Evolutionary conservation across 1,284 basidiomycete species (phyloP), one percentile per base, ranked within the genome.

Genomic region (Trametes polyzona): DNA sequence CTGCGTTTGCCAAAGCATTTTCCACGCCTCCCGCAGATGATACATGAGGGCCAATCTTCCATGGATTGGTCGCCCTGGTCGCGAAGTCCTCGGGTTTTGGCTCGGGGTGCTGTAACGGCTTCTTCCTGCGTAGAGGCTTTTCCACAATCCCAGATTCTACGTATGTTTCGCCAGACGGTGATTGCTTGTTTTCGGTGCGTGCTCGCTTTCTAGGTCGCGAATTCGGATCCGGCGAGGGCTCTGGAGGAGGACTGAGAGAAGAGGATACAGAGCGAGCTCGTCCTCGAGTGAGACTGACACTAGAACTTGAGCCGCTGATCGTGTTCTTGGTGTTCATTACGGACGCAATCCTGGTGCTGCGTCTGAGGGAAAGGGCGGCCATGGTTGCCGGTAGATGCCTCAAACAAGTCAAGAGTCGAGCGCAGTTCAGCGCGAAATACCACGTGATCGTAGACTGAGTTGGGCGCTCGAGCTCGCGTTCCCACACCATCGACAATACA

Each of bases 41-140:
- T 30, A 93, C 88, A 68, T 96, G 93, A 1, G 92, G 91, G 1
- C 93, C 93, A 14, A 95, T 75, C 66, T 87, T 88, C 86, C 86
- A 88, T 0, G n/a, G 8, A 23, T 55, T 64, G 5, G 9, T 10
- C 9, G 26, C 37, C 24, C 63, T 52, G 12, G 52, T 21, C 2
- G 44, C 21, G 37, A 65, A 67, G 33, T 67, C 62, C 11, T 55
- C 58, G 10, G 53, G 60, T 1, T 17, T 51, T 2, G 53, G 63
- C 33, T 63, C 63, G 1, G 47, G 19, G 35, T 47, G 14, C 40
- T 58, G 6, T 35, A 46, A 17, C 23, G 36, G 4, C 47, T 9
- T 30, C n/a, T n/a, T n/a, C n/a, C n/a, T 55, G 51, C 44, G 52
- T 55, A 10, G 6, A 10, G 30, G 32, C 27, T 36, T 12, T 4